A percentile compares a stretch with the other conserved stretches of the same genome.
These are phyloP conservation scores for Tephrocybe sp. DNA, from an alignment of 768 basidiomycete genomes.

Conservation along the genomic window DNA sequence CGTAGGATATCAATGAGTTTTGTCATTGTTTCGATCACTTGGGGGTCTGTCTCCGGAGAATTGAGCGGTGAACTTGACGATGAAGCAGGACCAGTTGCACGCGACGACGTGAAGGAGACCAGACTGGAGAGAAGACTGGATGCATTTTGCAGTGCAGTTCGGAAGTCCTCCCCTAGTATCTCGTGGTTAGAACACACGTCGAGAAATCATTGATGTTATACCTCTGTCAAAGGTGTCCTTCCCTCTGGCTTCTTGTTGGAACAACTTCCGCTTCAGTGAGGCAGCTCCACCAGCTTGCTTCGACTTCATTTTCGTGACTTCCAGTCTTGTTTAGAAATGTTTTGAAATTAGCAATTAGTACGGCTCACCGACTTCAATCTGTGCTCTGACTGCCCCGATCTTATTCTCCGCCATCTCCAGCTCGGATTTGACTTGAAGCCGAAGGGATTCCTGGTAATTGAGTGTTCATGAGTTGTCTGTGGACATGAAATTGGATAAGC, in stretches of 20 bases:
- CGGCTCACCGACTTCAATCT: constrained; percentile 52
- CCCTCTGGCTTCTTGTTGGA: constrained; percentile 15
- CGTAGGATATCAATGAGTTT: constrained; percentile 66
- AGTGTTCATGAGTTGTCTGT: too few relatives aligned
- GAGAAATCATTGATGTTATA: constrained; percentile 14
- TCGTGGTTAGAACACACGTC: background rate
- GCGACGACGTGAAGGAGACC: constrained; percentile 36
- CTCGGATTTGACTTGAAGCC: constrained; percentile 74
- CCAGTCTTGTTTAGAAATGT: constrained; percentile 7
- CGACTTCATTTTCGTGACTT: constrained; percentile 31
- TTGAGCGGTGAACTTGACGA: constrained; percentile 38
- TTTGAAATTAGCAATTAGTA: constrained; percentile 1
- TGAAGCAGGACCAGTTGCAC: constrained; percentile 30
- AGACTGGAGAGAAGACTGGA: constrained; percentile 58
- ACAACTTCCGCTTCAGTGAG: constrained; percentile 19
- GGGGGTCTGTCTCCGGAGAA: constrained; percentile 46
- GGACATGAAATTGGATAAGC: too few relatives aligned
- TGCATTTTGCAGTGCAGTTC: constrained; percentile 68
- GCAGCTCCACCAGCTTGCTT: constrained; percentile 20
- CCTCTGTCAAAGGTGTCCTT: constrained; percentile 40
- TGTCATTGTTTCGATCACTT: constrained; percentile 63
- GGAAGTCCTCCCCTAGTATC: constrained; percentile 65
- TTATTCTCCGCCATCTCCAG: constrained; percentile 72
- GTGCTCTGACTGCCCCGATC: constrained; percentile 65
- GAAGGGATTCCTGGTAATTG: constrained; percentile 70